Base-by-base conservation (phyloP, 2,329 filamentous ascomycete species). In the Grosmannia penicillata region DNA sequence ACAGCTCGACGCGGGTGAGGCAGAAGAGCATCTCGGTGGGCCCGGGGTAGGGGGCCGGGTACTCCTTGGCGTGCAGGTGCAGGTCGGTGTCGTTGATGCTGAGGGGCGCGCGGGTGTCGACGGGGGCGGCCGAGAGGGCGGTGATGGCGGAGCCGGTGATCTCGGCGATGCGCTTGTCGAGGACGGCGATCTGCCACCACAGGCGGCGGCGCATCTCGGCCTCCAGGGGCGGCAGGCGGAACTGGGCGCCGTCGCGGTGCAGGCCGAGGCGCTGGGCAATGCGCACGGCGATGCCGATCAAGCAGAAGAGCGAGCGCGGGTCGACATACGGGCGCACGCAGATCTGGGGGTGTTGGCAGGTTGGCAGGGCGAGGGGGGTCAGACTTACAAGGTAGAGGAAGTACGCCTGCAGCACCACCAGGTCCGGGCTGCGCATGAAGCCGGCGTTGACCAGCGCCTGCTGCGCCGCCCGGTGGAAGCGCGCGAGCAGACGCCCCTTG, bases 131-230 rank as follows among this genome's bases (percentile, higher is more conserved):
- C 6, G 56, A 70, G 21, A 75, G 58, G 1, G 68, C 70, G 5
- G 69, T 74, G 38, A 75, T 66, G 25, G 65, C 62, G 15, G 67
- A 71, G 35, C 71, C 69, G 4, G 72, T 68, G 54, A 83, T 69
- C 52, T 84, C 79, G 40, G 75, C 68, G 27, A 82, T 69, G 18
- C 80, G 75, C 43, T 69, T 65, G 53, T 86, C 81, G 46, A 82
- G 78, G 21, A 73, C 62, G 13, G 78, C 65, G 14, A 86, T 62
- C 24, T 75, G 72, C 78, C 78, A 85, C 79, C 78, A 84, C 2
- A 85, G 58, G 27, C 80, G 66, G 36, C 79, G 70, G n/a, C 78
- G 69, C 55, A 81, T 69, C 56, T 84, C 79, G 4, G 72, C 68
- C 48, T 84, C 78, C 38, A 75, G 81, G 24, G 62, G 68, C 4